Evolutionary conservation across 345 rosid genomes (phyloP).

Genomic region (Hibiscus tridactylites): DNA sequence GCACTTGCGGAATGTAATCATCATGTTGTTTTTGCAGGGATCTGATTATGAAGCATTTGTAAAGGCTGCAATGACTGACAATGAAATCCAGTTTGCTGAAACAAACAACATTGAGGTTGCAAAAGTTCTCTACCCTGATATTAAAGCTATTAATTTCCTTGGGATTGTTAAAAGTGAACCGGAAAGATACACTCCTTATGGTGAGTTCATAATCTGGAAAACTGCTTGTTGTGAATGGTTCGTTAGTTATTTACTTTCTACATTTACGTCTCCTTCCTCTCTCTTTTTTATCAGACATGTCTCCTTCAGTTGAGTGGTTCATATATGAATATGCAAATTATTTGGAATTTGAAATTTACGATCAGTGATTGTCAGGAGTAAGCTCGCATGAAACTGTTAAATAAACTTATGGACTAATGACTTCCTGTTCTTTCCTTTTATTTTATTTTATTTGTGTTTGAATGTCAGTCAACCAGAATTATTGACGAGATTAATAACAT

Average conservation of each 20-base stretch:
- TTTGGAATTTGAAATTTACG: background rate
- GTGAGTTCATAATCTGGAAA: conserved; percentile 13
- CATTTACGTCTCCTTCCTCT: background rate
- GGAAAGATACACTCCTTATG: conserved; percentile 57
- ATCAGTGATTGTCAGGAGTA: background rate
- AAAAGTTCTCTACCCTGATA: conserved; percentile 7
- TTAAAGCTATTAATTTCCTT: conserved; percentile 30
- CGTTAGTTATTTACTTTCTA: background rate
- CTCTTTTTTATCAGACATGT: too few species aligned
- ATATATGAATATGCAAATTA: background rate
- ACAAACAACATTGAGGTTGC: conserved; percentile 38
- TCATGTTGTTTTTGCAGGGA: conserved; percentile 36
- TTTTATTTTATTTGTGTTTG: background rate
- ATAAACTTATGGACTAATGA: background rate
- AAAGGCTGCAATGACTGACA: conserved; percentile 53
- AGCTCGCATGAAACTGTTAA: background rate
- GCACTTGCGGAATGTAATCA: background rate
- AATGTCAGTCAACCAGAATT: background rate
- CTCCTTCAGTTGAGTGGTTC: background rate
- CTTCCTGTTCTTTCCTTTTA: background rate
- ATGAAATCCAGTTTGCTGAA: conserved; percentile 74
- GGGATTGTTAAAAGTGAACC: conserved; percentile 82
- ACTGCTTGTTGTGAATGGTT: background rate
- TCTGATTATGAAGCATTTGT: conserved; percentile 53
- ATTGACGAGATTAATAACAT: background rate